A percentile compares a stretch with the other conserved stretches of the same genome.
Evolutionary conservation across 163 green algal genomes (phyloP).

Genomic region (Scenedesmus sp.): DNA sequence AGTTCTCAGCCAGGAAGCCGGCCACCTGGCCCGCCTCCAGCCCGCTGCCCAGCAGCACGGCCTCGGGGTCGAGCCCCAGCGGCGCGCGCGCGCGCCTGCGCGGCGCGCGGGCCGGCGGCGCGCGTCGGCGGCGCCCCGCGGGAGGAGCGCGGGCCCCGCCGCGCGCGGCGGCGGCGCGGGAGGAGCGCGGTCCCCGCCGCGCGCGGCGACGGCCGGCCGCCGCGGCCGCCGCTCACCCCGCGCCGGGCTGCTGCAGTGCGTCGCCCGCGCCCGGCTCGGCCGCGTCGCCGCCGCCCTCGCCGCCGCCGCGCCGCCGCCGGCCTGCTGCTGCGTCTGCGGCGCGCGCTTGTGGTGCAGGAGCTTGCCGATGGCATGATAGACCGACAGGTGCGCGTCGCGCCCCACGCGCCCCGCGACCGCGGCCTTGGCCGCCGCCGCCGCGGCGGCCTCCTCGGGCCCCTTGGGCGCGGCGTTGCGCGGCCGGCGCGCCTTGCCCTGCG

Average conservation of each 20-base stretch:
- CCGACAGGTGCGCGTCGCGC: slow-evolving; percentile 67
- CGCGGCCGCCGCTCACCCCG: not conserved
- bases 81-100: slow-evolving; percentile 47
- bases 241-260: slow-evolving; percentile 4
- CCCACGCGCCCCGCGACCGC: slow-evolving; percentile 41
- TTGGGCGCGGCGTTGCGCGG: slow-evolving; percentile 12
- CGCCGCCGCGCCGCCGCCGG: not conserved
- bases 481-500: slow-evolving; percentile 5
- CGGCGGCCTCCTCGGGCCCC: not conserved
- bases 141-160: too few species aligned
- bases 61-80: slow-evolving; percentile 72
- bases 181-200: too few species aligned
- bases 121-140: not conserved
- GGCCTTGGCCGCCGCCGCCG: slow-evolving; percentile 29
- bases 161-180: too few species aligned
- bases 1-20: slow-evolving; percentile 85
- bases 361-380: slow-evolving; percentile 87
- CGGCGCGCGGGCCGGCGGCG: not conserved
- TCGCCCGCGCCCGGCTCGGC: too few species aligned
- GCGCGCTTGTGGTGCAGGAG: slow-evolving; percentile 88
- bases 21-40: slow-evolving; percentile 67
- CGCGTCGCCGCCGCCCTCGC: not conserved
- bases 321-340: not conserved
- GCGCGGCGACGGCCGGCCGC: not conserved
- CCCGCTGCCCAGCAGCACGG: slow-evolving; percentile 59